Evolutionary conservation across 257 asterid species (phyloP).

Genomic region (Lavandula angustifolia): DNA sequence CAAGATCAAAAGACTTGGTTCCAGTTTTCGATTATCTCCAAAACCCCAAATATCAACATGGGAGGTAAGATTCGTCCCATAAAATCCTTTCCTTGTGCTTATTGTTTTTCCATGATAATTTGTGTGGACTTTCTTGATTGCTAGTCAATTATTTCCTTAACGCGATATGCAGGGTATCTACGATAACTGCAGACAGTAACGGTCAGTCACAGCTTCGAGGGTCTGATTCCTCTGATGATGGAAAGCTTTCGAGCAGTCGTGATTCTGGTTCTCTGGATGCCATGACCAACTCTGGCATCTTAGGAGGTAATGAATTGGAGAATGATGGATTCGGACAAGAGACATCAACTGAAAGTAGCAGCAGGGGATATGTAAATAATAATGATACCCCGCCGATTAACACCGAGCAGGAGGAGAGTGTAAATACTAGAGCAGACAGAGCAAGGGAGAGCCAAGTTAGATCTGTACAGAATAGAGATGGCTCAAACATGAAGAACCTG

Average conservation of each 20-base stretch:
- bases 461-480: conserved; percentile 62
- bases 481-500: conserved; percentile 46
- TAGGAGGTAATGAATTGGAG: conserved; percentile 32
- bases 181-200: conserved; percentile 28
- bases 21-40: conserved; percentile 74
- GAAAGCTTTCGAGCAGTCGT: conserved; percentile 32
- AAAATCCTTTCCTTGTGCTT: not conserved
- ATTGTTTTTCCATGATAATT: not conserved
- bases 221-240: conserved; percentile 40
- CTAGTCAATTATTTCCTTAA: not conserved
- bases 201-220: conserved; percentile 44
- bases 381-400: conserved; percentile 44
- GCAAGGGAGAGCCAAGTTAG: conserved; percentile 41
- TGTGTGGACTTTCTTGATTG: not conserved
- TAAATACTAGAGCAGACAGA: conserved; percentile 53
- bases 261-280: conserved; percentile 46
- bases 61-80: conserved; percentile 49
- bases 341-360: conserved; percentile 41
- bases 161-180: conserved; percentile 40
- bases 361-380: conserved; percentile 56
- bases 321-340: conserved; percentile 37
- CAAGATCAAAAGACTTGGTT: conserved; percentile 72
- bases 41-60: conserved; percentile 55
- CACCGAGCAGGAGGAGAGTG: conserved; percentile 48
- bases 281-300: conserved; percentile 36